Evolutionary conservation across 2,329 filamentous ascomycete genomes (phyloP).

Genomic region (Diaporthe sp.): DNA sequence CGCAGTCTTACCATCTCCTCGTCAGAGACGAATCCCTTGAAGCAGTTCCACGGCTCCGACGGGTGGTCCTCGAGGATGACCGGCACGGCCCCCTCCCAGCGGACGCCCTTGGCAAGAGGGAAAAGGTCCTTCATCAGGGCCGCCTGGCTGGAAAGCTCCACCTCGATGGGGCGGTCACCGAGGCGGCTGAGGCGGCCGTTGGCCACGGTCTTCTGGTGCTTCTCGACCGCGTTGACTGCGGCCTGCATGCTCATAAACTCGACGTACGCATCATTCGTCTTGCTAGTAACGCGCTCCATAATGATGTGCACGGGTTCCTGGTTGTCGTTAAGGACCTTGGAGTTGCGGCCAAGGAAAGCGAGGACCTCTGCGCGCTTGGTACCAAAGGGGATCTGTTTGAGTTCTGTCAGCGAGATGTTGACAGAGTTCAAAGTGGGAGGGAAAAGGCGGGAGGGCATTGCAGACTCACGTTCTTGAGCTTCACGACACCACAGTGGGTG

Average conservation of each 20-base stretch:
- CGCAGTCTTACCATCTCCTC: constrained; percentile 66
- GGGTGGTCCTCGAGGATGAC: constrained; percentile 53
- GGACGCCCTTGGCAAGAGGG: constrained; percentile 67
- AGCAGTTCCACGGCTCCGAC: constrained; percentile 63
- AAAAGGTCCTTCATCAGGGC: constrained; percentile 74
- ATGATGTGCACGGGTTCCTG: constrained; percentile 73
- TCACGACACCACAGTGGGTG: constrained; percentile 59
- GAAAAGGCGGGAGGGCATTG: background rate
- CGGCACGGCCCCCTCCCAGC: constrained; percentile 66
- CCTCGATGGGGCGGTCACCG: constrained; percentile 69
- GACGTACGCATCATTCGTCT: constrained; percentile 73
- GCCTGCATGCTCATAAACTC: constrained; percentile 68
- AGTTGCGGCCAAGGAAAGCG: constrained; percentile 71
- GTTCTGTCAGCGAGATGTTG: background rate
- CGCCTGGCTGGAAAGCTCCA: constrained; percentile 69
- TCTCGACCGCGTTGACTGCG: constrained; percentile 66
- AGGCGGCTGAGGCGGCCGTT: constrained; percentile 63
- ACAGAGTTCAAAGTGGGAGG: background rate
- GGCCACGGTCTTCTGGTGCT: constrained; percentile 56
- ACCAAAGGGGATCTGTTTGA: constrained; percentile 67
- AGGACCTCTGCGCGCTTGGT: constrained; percentile 68
- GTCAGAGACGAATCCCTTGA: constrained; percentile 71
- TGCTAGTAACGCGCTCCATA: constrained; percentile 73
- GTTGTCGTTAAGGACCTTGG: constrained; percentile 65
- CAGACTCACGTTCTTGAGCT: constrained; percentile 63